Evolutionary conservation across 1,284 basidiomycete species (phyloP).

Genomic region (Cutaneotrichosporon sp.): DNA sequence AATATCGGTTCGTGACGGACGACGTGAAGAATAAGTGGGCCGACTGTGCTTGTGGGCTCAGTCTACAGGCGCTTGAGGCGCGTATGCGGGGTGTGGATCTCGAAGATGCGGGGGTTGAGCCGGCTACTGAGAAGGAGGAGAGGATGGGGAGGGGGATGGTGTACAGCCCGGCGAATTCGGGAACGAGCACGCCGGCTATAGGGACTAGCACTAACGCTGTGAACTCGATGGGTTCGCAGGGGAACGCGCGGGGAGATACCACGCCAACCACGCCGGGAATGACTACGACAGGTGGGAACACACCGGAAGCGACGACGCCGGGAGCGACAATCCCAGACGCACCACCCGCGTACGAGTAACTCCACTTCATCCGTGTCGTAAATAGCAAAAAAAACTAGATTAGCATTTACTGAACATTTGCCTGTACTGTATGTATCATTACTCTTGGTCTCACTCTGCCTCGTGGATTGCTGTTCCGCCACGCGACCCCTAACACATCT

Average conservation of each 20-base stretch:
- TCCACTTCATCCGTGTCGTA: neutral
- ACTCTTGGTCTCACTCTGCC: too few species aligned
- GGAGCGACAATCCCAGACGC: neutral
- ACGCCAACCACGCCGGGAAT: too few species aligned
- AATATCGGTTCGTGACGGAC: conserved; percentile 28
- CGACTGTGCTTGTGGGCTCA: conserved; percentile 34
- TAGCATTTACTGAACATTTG: too few species aligned
- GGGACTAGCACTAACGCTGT: too few species aligned
- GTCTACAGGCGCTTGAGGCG: conserved; percentile 24
- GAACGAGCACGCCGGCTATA: too few species aligned
- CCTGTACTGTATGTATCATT: too few species aligned
- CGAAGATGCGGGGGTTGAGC: conserved; percentile 5
- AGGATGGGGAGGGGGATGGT: neutral
- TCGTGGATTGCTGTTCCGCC: too few species aligned
- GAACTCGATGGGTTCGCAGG: too few species aligned
- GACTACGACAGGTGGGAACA: neutral
- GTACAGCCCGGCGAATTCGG: neutral
- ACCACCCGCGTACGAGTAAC: neutral
- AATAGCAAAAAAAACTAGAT: too few species aligned
- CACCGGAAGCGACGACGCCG: neutral
- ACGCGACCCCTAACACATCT: too few species aligned
- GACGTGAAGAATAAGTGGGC: conserved; percentile 25
- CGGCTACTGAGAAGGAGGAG: neutral
- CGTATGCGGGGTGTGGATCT: conserved; percentile 23
- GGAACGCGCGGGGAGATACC: too few species aligned